phyloP scores from a whole-genome alignment of 2,329 filamentous ascomycete genomes.

The Xylariaceae sp. region DNA sequence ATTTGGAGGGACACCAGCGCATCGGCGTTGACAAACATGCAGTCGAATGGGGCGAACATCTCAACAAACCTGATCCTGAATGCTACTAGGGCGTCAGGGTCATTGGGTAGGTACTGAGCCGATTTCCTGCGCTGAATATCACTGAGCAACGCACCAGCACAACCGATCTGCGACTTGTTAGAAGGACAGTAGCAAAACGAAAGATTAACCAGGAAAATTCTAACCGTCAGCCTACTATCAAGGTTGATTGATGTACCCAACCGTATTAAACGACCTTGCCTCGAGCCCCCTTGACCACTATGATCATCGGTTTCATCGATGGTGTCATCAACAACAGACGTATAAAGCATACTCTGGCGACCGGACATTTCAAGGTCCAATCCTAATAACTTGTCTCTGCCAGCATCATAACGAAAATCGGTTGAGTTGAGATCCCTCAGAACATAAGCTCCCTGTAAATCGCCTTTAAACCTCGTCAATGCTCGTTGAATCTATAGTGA shows the following conservation, averaged over 20 bases:
- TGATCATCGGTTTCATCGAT: slow-evolving; percentile 39
- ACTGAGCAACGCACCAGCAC: slow-evolving; percentile 82
- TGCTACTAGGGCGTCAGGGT: slow-evolving; percentile 53
- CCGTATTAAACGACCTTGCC: slow-evolving; percentile 66
- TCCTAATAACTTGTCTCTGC: slow-evolving; percentile 65
- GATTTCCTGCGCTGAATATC: slow-evolving; percentile 73
- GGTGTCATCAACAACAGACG: slow-evolving; percentile 55
- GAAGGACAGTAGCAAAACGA: not conserved
- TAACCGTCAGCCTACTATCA: slow-evolving; percentile 70
- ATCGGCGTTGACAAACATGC: slow-evolving; percentile 81
- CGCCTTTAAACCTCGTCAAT: slow-evolving; percentile 35
- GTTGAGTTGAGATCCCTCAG: slow-evolving; percentile 70
- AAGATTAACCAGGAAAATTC: slow-evolving; percentile 16
- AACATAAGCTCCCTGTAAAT: slow-evolving; percentile 46
- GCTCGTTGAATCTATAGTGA: not conserved
- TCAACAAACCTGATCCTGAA: slow-evolving; percentile 67
- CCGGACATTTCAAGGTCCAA: slow-evolving; percentile 55
- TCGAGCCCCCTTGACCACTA: slow-evolving; percentile 48
- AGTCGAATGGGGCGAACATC: slow-evolving; percentile 70
- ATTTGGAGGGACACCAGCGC: slow-evolving; percentile 84
- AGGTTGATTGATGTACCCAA: slow-evolving; percentile 73
- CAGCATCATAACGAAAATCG: slow-evolving; percentile 72
- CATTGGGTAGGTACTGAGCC: slow-evolving; percentile 63
- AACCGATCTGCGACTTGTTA: slow-evolving; percentile 62
- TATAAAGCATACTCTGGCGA: slow-evolving; percentile 61